A percentile compares a stretch with the other conserved stretches of the same genome.
Evolutionary conservation across 768 basidiomycete genomes (phyloP).

Genomic region (Russula brevipes): DNA sequence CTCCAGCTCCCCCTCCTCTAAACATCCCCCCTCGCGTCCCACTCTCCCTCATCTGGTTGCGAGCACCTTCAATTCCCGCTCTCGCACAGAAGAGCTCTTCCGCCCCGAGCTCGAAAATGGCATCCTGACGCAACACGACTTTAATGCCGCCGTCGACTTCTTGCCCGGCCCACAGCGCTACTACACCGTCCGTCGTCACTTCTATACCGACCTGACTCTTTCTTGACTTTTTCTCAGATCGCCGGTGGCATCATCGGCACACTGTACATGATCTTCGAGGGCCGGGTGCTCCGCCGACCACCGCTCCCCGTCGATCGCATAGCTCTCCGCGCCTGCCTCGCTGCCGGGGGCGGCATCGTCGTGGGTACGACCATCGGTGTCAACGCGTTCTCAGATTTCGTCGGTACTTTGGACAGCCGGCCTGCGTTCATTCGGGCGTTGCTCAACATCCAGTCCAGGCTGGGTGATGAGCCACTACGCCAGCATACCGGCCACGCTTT

Average conservation of each 20-base stretch:
- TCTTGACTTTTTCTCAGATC: slow-evolving; percentile 24
- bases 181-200: slow-evolving; percentile 37
- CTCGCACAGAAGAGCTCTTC: slow-evolving; percentile 43
- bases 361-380: slow-evolving; percentile 31
- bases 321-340: slow-evolving; percentile 27
- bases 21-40: slow-evolving; percentile 25
- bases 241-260: slow-evolving; percentile 29
- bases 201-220: slow-evolving; percentile 9
- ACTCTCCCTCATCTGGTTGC: slow-evolving; percentile 37
- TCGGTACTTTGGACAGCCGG: slow-evolving; percentile 31
- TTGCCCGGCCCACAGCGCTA: slow-evolving; percentile 45
- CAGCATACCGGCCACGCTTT: neutral
- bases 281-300: slow-evolving; percentile 28
- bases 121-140: slow-evolving; percentile 49
- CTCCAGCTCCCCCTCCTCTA: neutral
- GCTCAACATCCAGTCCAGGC: slow-evolving; percentile 31
- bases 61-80: slow-evolving; percentile 43
- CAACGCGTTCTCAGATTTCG: slow-evolving; percentile 32
- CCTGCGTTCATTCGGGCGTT: slow-evolving; percentile 32
- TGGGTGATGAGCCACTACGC: slow-evolving; percentile 23
- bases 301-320: slow-evolving; percentile 30
- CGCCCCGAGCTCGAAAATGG: slow-evolving; percentile 50
- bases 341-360: slow-evolving; percentile 31
- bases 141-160: slow-evolving; percentile 49
- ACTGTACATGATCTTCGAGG: slow-evolving; percentile 30